Evolutionary conservation across 345 rosid species (phyloP).

Genomic region (Firmiana major): DNA sequence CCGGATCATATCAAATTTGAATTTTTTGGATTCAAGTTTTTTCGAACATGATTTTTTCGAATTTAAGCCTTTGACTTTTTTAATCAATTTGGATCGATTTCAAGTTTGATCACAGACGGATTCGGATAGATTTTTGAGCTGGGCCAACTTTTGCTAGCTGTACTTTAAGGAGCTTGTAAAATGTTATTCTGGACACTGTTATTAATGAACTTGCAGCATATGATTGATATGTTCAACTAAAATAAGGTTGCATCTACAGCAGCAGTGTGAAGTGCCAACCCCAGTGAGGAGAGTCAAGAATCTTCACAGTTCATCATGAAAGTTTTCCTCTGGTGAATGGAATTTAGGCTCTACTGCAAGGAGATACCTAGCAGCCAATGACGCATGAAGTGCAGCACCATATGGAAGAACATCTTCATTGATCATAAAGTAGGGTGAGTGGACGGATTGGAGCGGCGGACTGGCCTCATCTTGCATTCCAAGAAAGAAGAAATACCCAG

Average conservation of each 20-base stretch:
- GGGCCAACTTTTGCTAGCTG: too few relatives aligned
- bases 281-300: background rate
- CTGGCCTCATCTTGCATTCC: constrained; percentile 59
- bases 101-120: too few relatives aligned
- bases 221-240: background rate
- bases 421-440: constrained; percentile 58
- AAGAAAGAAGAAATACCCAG: constrained; percentile 66
- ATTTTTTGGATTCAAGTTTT: too few relatives aligned
- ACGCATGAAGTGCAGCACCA: constrained; percentile 92
- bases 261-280: background rate
- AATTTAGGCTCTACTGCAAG: constrained; percentile 30
- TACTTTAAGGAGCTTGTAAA: background rate
- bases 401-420: constrained; percentile 75
- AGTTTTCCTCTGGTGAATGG: constrained; percentile 21
- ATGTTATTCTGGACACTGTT: background rate
- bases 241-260: background rate
- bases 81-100: too few relatives aligned
- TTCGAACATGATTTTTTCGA: too few relatives aligned
- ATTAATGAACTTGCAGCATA: background rate
- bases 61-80: too few relatives aligned
- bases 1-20: too few relatives aligned
- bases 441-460: constrained; percentile 33
- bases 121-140: too few relatives aligned
- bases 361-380: constrained; percentile 66
- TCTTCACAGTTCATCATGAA: constrained; percentile 57